Conservation (phyloP, 108 stramenopile genomes). For the Nitzschia sp. region DNA sequence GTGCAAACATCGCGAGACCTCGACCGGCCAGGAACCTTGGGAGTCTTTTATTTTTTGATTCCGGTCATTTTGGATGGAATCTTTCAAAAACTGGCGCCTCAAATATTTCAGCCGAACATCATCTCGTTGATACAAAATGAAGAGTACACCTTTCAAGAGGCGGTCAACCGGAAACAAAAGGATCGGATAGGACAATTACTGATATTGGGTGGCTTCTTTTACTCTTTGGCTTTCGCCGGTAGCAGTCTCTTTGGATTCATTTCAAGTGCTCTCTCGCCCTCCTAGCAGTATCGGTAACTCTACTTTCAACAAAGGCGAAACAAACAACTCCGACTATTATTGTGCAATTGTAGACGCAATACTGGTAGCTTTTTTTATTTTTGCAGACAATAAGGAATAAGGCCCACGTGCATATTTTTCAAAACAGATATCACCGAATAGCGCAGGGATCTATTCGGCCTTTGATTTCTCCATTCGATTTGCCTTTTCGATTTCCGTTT, state of each 20-base stretch:
- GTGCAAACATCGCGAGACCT: slow-evolving; percentile 67
- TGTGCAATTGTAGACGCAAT: too few species aligned
- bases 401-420: too few species aligned
- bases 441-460: background rate
- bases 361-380: too few species aligned
- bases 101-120: slow-evolving; percentile 65
- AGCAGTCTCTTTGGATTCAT: background rate
- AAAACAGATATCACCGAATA: too few species aligned
- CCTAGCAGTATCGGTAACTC: too few species aligned
- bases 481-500: slow-evolving; percentile 31
- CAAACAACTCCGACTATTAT: too few species aligned
- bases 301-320: too few species aligned
- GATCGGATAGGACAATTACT: slow-evolving; percentile 42
- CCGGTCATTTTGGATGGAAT: slow-evolving; percentile 78
- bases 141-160: slow-evolving; percentile 36
- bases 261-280: too few species aligned
- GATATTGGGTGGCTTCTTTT: slow-evolving; percentile 16
- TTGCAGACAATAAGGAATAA: too few species aligned
- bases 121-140: slow-evolving; percentile 65
- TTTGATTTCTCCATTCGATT: slow-evolving; percentile 13
- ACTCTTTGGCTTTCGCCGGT: background rate
- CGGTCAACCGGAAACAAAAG: slow-evolving; percentile 36
- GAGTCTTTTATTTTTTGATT: slow-evolving; percentile 64
- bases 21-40: slow-evolving; percentile 62
- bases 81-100: slow-evolving; percentile 57